Evolutionary conservation across 495 filamentous ascomycete species (phyloP).

Genomic region (Penicillium paradoxum): DNA sequence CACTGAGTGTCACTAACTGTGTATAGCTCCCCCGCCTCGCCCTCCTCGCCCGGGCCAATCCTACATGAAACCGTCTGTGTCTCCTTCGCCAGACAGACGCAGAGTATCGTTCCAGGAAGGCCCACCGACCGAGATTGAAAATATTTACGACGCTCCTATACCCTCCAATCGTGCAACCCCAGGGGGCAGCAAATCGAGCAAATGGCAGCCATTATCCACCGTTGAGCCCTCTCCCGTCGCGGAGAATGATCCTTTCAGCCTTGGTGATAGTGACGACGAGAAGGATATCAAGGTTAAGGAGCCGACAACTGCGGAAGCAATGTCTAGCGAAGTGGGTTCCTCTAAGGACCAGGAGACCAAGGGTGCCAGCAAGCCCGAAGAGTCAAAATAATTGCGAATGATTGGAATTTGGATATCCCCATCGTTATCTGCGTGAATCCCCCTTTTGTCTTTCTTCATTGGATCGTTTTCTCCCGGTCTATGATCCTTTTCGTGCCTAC

Average conservation of each 20-base stretch:
- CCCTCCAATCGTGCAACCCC: constrained; percentile 39
- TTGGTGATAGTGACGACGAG: constrained; percentile 95
- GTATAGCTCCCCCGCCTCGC: constrained; percentile 45
- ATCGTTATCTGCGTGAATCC: neutral
- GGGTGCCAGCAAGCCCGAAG: constrained; percentile 24
- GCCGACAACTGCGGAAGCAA: constrained; percentile 58
- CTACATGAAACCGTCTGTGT: constrained; percentile 67
- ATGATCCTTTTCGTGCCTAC: neutral
- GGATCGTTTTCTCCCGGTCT: neutral
- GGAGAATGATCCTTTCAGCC: constrained; percentile 92
- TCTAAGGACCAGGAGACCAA: constrained; percentile 21
- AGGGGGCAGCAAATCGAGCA: constrained; percentile 64
- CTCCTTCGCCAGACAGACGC: constrained; percentile 58
- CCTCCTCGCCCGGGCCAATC: constrained; percentile 64
- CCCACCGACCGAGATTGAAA: constrained; percentile 70
- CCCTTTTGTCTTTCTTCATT: neutral
- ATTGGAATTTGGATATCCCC: constrained; percentile 7
- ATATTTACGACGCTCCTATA: constrained; percentile 62
- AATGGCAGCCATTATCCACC: constrained; percentile 91
- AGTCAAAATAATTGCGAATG: constrained; percentile 23
- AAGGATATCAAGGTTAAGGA: constrained; percentile 70
- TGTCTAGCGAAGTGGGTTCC: constrained; percentile 27
- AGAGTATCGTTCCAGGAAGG: constrained; percentile 77
- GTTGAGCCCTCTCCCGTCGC: constrained; percentile 82
- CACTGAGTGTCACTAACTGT: constrained; percentile 14